Evolutionary conservation across 129 eudicot species (phyloP).

Genomic region (Tanacetum coccineum): DNA sequence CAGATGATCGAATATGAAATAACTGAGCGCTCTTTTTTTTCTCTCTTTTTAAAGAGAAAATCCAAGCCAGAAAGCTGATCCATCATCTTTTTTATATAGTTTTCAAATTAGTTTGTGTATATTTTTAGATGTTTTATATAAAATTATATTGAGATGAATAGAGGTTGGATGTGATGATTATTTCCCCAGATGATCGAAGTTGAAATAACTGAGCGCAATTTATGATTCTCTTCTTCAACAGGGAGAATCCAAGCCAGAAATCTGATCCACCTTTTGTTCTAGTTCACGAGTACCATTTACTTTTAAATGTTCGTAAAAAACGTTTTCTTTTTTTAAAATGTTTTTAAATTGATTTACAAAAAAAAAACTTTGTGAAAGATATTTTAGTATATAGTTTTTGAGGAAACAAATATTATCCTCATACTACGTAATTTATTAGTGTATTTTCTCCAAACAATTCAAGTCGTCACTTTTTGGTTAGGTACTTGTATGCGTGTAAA

Average conservation of each 20-base stretch:
- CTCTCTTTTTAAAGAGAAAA: constrained; percentile 31
- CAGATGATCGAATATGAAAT: constrained; percentile 49
- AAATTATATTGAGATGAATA: neutral
- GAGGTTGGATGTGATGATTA: constrained; percentile 44
- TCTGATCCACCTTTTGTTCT: constrained; percentile 29
- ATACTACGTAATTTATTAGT: too few relatives aligned
- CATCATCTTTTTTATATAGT: constrained; percentile 7
- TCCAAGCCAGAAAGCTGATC: constrained; percentile 52
- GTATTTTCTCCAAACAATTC: too few relatives aligned
- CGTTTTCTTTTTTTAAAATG: too few relatives aligned
- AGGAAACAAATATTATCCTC: too few relatives aligned
- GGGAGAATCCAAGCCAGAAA: constrained; percentile 39
- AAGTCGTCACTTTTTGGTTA: too few relatives aligned
- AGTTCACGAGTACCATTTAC: neutral
- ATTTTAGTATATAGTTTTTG: too few relatives aligned
- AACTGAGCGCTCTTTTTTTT: constrained; percentile 36
- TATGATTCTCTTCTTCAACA: constrained; percentile 14
- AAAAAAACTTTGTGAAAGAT: too few relatives aligned
- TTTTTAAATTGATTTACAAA: too few relatives aligned
- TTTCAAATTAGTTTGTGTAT: neutral
- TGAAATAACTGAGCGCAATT: constrained; percentile 53
- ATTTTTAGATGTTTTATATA: too few relatives aligned
- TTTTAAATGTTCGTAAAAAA: too few relatives aligned
- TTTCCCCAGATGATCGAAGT: constrained; percentile 77
- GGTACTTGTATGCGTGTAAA: too few relatives aligned